Percentiles rank a stretch among this genome's conserved stretches.
Evolutionary conservation across 2,329 filamentous ascomycete genomes (phyloP).

Genomic region (Daldinia eschscholtzii): DNA sequence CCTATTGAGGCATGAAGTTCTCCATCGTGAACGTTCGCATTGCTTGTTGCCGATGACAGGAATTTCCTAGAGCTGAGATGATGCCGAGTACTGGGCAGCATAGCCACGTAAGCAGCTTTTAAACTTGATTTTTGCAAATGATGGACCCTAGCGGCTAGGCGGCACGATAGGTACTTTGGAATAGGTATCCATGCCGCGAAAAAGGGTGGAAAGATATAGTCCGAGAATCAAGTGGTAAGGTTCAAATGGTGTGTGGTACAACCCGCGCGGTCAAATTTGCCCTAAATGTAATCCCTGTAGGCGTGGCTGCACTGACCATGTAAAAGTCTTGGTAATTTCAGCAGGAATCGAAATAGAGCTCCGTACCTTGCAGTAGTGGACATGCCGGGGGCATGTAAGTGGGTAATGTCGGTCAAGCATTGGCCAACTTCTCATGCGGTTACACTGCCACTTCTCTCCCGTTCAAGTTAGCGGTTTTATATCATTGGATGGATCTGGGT

Average conservation of each 20-base stretch:
- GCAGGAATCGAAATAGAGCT: conserved; percentile 41
- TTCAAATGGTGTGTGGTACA: neutral
- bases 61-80: conserved; percentile 1
- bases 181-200: neutral
- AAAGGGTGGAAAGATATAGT: neutral
- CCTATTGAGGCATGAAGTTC: conserved; percentile 17
- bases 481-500: conserved; percentile 28
- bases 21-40: conserved; percentile 26
- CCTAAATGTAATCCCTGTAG: conserved; percentile 12
- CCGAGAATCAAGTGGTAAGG: neutral
- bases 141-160: conserved; percentile 5
- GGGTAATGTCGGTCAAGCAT: conserved; percentile 38
- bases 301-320: conserved; percentile 30
- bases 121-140: conserved; percentile 14
- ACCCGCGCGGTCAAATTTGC: neutral
- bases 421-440: conserved; percentile 34
- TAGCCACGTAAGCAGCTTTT: conserved; percentile 34
- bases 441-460: conserved; percentile 31
- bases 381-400: conserved; percentile 31
- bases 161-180: neutral
- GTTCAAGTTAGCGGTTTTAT: conserved; percentile 20
- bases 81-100: conserved; percentile 19
- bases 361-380: conserved; percentile 46
- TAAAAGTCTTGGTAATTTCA: conserved; percentile 40
- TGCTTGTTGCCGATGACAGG: conserved; percentile 9